Base-by-base conservation (phyloP, 495 filamentous ascomycete genomes). In the Elasticomyces elasticus region DNA sequence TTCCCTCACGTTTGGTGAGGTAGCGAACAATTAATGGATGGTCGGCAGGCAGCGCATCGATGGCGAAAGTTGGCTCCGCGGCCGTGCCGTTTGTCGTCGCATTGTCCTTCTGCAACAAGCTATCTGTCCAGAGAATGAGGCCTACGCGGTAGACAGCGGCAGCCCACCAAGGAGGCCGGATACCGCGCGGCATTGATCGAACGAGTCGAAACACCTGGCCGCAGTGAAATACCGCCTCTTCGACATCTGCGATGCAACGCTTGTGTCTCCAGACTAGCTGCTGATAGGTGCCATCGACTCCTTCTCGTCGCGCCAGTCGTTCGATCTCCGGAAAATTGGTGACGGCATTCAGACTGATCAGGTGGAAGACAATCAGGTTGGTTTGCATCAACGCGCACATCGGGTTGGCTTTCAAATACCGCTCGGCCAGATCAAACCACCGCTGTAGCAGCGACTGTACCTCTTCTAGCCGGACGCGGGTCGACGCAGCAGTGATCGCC, bases 351-450 rank as follows among this genome's bases (percentile, higher is more conserved):
- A 85, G 71, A 26, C 71, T 76, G 52, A 83, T 76, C 26, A 85
- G 71, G 56, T 85, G 80, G 64, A 77, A 83, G 57, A 85, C 74
- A 11, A 78, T 73, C n/a, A 83, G 62, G 61, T 77, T 83, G 49
- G 76, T 76, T 47, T 70, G 66, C 68, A 72, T 72, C 63, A 67
- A 65, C 1, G 66, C 35, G 52, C 69, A 70, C 46, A 66, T 53
- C 11, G 62, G 63, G 52, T 68, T 68, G 46, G 52, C 49, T 50
- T 70, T 68, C 42, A 58, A 49, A 56, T 72, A 67, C 15, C 66
- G 54, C 40, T 69, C 65, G 20, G 74, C 74, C 15, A 82, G 66
- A 37, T 76, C 69, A 63, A 76, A 78, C 81, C 80, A 84, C 44
- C 72, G 75, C 50, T 74, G 69, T 0, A 84, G 67, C 13, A 82